Evolutionary conservation across 2,329 filamentous ascomycete species (phyloP), one percentile per base, ranked within the genome.

Genomic region (Cladophialophora exuberans): DNA sequence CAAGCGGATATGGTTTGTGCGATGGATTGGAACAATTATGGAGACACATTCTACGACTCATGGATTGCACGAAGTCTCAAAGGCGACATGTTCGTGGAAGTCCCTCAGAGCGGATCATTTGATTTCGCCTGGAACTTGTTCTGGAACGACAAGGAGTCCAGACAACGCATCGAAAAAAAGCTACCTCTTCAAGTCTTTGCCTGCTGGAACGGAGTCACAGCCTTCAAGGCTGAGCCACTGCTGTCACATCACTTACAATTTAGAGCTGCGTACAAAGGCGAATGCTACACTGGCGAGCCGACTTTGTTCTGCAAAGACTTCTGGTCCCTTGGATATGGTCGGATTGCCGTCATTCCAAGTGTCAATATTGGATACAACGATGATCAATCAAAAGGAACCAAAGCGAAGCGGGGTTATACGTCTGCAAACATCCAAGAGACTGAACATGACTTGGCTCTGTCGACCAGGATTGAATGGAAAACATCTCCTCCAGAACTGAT

Each of bases 181-280:
- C 65, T 69, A 11, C 81, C 83, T 0, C 79, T 84, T 53, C 83
- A 85, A 64, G 82, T 84, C 0, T 85, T 82, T 56, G 65, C 81
- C 0, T 85, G 83, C 65, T 85, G 83, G 82, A 84, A 84, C 56
- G 83, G 83, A 2, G 79, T 76, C 0, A 72, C 73, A 0, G 75
- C 73, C 0, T 77, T 84, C 46, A 70, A 69, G 0, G 81, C 80
- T 0, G 67, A 69, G 38, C 79, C 80, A 0, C 63, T 84, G 3
- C 54, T 82, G 3, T 66, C 73, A n/a, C 61, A 69, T 0, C 69
- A 69, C 6, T 65, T 84, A 2, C 59, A 64, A 3, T 84, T 85
- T 61, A 73, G 82, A 1, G 62, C 61, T 1, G 62, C 67, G 3
- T 58, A 66, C 17, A 60, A 68, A 7, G 57, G 52, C 1, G 82